Percentiles rank a stretch among this genome's conserved stretches.
phyloP scores from a whole-genome alignment of 176 grass and related monocot genomes.

The Oryza glumipatula region DNA sequence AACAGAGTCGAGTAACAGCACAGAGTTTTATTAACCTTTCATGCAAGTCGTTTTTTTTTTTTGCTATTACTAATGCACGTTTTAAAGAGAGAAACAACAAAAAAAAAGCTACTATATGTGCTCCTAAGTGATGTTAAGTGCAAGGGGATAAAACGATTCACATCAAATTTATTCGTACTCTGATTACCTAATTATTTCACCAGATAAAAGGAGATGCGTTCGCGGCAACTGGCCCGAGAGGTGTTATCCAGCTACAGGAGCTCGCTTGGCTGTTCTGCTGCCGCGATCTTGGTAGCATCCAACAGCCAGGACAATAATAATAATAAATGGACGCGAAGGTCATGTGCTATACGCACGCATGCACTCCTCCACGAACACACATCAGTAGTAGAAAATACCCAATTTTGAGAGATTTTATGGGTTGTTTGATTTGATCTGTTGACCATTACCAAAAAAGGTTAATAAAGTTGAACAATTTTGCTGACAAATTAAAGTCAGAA shows the following conservation, averaged over 20 bases:
- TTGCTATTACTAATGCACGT: too few relatives aligned
- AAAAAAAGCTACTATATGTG: neutral
- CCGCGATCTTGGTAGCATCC: neutral
- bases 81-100: too few relatives aligned
- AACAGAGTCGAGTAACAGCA: neutral
- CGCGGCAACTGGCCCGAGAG: neutral
- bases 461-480: too few relatives aligned
- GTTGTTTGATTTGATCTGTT: too few relatives aligned
- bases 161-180: neutral
- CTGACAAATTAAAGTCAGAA: too few relatives aligned
- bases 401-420: too few relatives aligned
- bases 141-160: neutral
- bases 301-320: neutral
- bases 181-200: neutral
- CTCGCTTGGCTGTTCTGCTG: neutral
- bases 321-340: neutral
- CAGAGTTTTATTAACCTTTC: neutral
- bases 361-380: neutral
- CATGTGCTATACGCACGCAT: neutral
- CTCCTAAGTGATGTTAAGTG: too few relatives aligned
- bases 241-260: conserved; percentile 5
- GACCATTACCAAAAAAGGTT: too few relatives aligned
- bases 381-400: neutral
- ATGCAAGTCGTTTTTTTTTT: neutral
- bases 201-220: neutral